phyloP scores from a whole-genome alignment of 2,329 filamentous ascomycete genomes.

The Colletotrichum lindemuthianum region DNA sequence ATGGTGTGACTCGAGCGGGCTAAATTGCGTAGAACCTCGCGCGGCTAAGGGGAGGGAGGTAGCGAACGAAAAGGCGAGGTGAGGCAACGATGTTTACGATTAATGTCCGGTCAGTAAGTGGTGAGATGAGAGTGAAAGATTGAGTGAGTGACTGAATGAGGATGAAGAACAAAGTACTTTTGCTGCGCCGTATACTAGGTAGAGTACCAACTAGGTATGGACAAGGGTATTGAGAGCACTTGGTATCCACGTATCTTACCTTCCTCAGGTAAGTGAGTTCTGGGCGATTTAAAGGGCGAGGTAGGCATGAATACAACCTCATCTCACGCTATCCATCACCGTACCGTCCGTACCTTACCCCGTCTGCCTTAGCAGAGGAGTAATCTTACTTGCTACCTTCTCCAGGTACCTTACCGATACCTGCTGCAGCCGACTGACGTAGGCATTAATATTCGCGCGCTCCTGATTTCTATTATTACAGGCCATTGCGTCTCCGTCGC shows the following conservation, averaged over 20 bases:
- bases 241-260: not conserved
- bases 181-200: not conserved
- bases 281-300: too few species aligned
- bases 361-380: not conserved
- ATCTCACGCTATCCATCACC: not conserved
- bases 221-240: not conserved
- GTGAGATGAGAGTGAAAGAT: too few species aligned
- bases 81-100: too few species aligned
- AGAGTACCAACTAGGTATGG: not conserved
- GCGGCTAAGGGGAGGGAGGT: too few species aligned
- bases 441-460: conserved; percentile 9
- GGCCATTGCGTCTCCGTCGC: not conserved
- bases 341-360: not conserved
- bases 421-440: conserved; percentile 20
- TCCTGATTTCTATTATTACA: conserved; percentile 34
- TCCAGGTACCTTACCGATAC: not conserved
- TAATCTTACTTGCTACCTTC: not conserved
- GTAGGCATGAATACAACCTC: not conserved
- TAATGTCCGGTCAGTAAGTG: too few species aligned
- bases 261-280: not conserved
- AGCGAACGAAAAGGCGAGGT: too few species aligned
- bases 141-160: too few species aligned
- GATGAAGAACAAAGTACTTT: too few species aligned
- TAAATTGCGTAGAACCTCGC: too few species aligned
- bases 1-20: too few species aligned